These are phyloP conservation scores for Alternaria rosae DNA, from an alignment of 2,329 filamentous ascomycete species.

Conservation along the genomic window DNA sequence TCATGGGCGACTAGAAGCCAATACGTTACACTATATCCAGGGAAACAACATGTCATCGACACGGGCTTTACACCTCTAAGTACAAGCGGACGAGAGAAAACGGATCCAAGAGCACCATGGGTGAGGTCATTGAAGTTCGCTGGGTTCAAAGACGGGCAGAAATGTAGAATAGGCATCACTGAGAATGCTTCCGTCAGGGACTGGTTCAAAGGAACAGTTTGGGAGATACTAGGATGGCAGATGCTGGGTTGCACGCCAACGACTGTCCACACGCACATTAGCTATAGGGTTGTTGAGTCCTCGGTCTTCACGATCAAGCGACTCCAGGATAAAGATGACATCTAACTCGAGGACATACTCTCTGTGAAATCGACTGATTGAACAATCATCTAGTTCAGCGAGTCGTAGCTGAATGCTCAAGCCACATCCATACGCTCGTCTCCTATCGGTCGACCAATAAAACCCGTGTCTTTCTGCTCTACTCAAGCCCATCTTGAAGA, in stretches of 20 bases:
- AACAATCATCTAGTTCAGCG: neutral
- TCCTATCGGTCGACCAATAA: neutral
- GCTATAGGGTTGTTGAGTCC: neutral
- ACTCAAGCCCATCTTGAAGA: neutral
- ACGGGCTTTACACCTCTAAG: neutral
- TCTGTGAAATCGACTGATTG: neutral
- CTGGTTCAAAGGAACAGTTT: neutral
- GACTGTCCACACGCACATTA: neutral
- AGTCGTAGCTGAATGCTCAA: neutral
- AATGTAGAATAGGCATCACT: neutral
- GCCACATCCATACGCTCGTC: neutral
- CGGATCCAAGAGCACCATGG: neutral
- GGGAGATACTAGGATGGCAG: neutral
- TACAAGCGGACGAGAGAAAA: neutral
- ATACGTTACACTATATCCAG: neutral
- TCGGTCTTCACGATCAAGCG: neutral
- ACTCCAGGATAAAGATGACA: neutral
- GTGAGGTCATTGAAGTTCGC: neutral
- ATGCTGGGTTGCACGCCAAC: neutral
- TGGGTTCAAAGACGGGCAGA: neutral
- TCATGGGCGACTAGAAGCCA: neutral
- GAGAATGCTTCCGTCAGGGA: neutral
- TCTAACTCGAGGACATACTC: neutral
- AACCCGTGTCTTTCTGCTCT: neutral
- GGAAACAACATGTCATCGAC: neutral